phyloP scores from a whole-genome alignment of 2,329 filamentous ascomycete genomes.

The Microthyrium microscopicum region DNA sequence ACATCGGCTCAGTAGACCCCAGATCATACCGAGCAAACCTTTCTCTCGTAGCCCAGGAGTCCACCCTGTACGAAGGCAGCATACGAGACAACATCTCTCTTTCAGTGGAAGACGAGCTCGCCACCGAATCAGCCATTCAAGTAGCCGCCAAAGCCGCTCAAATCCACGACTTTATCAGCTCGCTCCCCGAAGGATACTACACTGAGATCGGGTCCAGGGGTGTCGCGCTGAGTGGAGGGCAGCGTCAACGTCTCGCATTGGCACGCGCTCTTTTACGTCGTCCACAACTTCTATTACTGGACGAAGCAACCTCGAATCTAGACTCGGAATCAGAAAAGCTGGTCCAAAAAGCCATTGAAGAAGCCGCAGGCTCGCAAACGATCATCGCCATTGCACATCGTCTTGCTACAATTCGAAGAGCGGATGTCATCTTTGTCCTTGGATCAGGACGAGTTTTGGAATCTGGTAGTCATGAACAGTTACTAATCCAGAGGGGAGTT shows the following conservation, averaged over 20 bases:
- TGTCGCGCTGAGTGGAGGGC: constrained; percentile 18
- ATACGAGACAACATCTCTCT: constrained; percentile 35
- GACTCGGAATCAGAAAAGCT: constrained; percentile 19
- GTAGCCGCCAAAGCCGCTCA: constrained; percentile 19
- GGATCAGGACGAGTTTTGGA: constrained; percentile 18
- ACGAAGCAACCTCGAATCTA: constrained; percentile 19
- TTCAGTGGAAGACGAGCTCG: constrained; percentile 20
- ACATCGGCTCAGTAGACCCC: constrained; percentile 43
- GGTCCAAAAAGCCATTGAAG: constrained; percentile 20
- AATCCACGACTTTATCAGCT: constrained; percentile 22
- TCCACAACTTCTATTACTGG: constrained; percentile 18
- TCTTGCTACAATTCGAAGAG: constrained; percentile 21
- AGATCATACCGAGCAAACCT: constrained; percentile 46
- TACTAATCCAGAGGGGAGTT: constrained; percentile 16
- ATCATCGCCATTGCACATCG: constrained; percentile 21
- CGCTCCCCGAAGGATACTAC: constrained; percentile 26
- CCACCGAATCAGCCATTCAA: constrained; percentile 16
- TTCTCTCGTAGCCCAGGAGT: constrained; percentile 59
- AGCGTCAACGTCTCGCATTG: constrained; percentile 19
- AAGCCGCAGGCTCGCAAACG: constrained; percentile 15
- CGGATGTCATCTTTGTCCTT: constrained; percentile 21
- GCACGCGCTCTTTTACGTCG: constrained; percentile 19
- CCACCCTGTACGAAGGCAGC: constrained; percentile 53
- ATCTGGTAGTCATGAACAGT: constrained; percentile 16
- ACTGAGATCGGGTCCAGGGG: constrained; percentile 22